Percentiles rank a stretch among this genome's conserved stretches.
Conservation (phyloP, 495 filamentous ascomycete genomes). For the Lasiosphaeria hispida region DNA sequence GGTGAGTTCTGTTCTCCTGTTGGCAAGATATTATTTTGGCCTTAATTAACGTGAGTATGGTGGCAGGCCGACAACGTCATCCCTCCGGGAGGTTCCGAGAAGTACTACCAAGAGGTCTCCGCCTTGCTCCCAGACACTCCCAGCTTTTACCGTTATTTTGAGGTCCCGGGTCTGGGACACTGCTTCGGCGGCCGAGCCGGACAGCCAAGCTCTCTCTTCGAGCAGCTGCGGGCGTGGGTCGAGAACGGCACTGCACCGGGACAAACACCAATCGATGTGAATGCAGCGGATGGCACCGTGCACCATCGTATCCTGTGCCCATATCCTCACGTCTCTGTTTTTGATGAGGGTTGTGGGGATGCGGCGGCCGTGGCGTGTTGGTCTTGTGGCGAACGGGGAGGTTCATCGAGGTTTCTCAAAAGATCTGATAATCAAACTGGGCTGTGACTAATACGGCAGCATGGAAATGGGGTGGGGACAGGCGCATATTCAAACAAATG, state of each 20-base stretch:
- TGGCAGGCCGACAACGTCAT: constrained; percentile 23
- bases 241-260: constrained; percentile 28
- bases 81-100: constrained; percentile 15
- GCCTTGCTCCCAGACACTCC: constrained; percentile 17
- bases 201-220: constrained; percentile 22
- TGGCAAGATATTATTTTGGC: constrained; percentile 14
- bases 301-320: neutral
- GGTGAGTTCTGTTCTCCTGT: constrained; percentile 33
- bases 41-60: neutral
- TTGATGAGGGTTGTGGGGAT: neutral
- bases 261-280: constrained; percentile 12
- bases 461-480: too few relatives aligned
- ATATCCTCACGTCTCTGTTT: neutral
- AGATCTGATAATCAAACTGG: too few relatives aligned
- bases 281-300: neutral
- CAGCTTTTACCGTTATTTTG: constrained; percentile 28
- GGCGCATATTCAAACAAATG: too few relatives aligned
- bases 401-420: too few relatives aligned
- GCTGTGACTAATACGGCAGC: too few relatives aligned
- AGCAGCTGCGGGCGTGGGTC: constrained; percentile 26
- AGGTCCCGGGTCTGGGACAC: constrained; percentile 28
- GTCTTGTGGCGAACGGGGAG: neutral
- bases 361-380: neutral
- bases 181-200: constrained; percentile 25
- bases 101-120: constrained; percentile 25